Conservation (phyloP, 257 asterid species). For the Solanum chilense region DNA sequence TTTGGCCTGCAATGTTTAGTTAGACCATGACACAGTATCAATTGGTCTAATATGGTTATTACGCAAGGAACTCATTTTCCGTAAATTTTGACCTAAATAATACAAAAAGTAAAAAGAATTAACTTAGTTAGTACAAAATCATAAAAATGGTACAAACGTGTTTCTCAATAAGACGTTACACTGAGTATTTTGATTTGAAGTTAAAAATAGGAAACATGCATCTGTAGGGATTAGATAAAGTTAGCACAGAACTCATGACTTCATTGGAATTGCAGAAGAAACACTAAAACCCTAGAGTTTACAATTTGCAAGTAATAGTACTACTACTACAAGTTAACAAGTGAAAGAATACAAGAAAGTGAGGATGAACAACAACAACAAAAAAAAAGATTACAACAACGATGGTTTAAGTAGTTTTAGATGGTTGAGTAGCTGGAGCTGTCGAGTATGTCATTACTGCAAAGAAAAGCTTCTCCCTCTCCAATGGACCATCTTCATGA, state of each 20-base stretch:
- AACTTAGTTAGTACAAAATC: background rate
- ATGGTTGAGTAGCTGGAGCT: slow-evolving; percentile 29
- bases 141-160: background rate
- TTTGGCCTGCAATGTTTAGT: background rate
- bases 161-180: background rate
- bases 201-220: background rate
- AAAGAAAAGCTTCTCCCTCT: slow-evolving; percentile 68
- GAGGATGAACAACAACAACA: background rate
- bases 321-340: background rate
- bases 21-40: background rate
- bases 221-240: background rate
- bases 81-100: background rate
- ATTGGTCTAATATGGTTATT: background rate
- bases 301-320: background rate
- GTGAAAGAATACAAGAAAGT: background rate
- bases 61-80: background rate
- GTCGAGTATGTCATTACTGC: slow-evolving; percentile 75
- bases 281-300: background rate
- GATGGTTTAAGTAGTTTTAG: background rate
- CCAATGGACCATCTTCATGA: slow-evolving; percentile 79
- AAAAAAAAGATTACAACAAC: too few species aligned
- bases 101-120: background rate
- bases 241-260: background rate
- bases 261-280: background rate
- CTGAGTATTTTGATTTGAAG: too few species aligned